phyloP scores from a whole-genome alignment of 2,329 filamentous ascomycete genomes.

The Aphanocladium album region DNA sequence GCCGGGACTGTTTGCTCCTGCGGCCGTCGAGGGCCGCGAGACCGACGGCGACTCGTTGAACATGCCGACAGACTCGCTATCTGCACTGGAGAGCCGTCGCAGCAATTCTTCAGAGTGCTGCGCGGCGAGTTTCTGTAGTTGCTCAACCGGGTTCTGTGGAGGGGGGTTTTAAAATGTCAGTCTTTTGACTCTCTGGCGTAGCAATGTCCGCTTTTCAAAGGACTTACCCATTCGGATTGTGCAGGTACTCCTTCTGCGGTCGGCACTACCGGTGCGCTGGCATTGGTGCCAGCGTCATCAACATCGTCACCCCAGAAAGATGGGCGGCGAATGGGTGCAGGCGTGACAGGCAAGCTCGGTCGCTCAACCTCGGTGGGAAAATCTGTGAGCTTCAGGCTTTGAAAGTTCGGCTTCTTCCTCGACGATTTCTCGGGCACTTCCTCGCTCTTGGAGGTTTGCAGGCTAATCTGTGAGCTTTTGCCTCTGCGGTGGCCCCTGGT shows the following conservation, averaged over 20 bases:
- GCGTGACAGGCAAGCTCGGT: conserved; percentile 85
- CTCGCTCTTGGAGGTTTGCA: background rate
- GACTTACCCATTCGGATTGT: conserved; percentile 92
- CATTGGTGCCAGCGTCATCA: conserved; percentile 40
- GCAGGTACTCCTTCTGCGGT: conserved; percentile 76
- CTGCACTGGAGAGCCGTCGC: conserved; percentile 41
- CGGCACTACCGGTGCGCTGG: conserved; percentile 58
- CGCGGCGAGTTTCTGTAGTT: conserved; percentile 64
- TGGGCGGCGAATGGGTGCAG: conserved; percentile 67
- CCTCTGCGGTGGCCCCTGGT: conserved; percentile 56
- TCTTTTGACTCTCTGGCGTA: background rate
- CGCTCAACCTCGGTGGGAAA: conserved; percentile 79
- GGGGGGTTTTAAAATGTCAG: conserved; percentile 14
- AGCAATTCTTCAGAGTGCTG: conserved; percentile 60
- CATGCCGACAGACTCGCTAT: conserved; percentile 20
- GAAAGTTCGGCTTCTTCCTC: background rate
- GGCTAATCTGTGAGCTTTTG: conserved; percentile 30
- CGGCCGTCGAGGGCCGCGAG: background rate
- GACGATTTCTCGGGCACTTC: conserved; percentile 2
- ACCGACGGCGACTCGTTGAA: background rate
- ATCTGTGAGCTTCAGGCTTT: conserved; percentile 65
- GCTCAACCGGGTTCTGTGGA: conserved; percentile 62
- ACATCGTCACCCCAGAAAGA: conserved; percentile 59
- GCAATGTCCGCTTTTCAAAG: background rate
- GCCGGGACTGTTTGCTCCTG: conserved; percentile 21